Evolutionary conservation across 129 eudicot species (phyloP), one percentile per base, ranked within the genome.

Genomic region (Ambrosia artemisiifolia): DNA sequence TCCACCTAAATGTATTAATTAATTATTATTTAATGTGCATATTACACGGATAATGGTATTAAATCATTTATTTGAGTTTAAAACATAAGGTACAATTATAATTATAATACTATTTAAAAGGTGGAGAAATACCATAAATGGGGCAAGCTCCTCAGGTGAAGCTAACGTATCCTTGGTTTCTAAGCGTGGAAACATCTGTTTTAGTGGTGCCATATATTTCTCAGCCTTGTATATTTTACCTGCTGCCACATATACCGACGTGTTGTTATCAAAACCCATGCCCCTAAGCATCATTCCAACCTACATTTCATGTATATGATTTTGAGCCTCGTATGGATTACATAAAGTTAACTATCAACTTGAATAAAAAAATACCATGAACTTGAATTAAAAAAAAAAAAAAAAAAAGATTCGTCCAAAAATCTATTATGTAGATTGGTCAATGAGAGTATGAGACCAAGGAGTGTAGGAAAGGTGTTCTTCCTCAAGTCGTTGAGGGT

Each of bases 221-320:
- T 90, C 94, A 3, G 95, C 97, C 76, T 88, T 95, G 75, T 95
- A 95, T 63, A 95, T 95, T 71, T 84, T 88, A 7, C 99, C 99
- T 0, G 99, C 89, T 48, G 99, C 99, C 48, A 95, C 94, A 80
- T 87, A 95, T 34, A 95, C 85, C 9, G 96, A 84, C 32, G 99
- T 95, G 40, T 79, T 88, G 83, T 88, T 95, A 75, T 95, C 97
- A 40, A 95, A 95, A 19, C 99, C 99, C 99, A 95, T 90, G 48
- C 97, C 97, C 82, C 99, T 85, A 67, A 95, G 99, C 97, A 95
- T 90, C 99, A 95, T 90, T 67, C 99, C 99, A 42, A 95, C 99
- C 99, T 95, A 83, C 80, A 84, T 38, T 49, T 69, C 9, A 57
- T 57, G 32, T 57, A 11, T 24, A 28, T 57, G 38, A 28, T 57